Evolutionary conservation across 192 early-diverging fungal genomes (phyloP).

Genomic region (Coemansia sp.): DNA sequence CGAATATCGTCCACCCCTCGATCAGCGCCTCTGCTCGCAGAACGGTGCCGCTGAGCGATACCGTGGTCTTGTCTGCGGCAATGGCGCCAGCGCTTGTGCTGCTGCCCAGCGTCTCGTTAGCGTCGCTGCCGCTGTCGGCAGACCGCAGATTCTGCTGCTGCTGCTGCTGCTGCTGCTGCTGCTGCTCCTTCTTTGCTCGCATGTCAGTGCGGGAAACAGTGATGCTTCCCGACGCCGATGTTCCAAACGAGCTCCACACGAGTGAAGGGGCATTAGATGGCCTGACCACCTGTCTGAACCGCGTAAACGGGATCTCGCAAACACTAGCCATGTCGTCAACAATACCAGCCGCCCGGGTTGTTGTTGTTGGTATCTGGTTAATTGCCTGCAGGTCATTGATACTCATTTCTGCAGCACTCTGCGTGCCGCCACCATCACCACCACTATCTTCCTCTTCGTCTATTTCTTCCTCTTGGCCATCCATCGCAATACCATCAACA

Average conservation of each 20-base stretch:
- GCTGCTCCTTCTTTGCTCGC: constrained; percentile 7
- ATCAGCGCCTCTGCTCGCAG: constrained; percentile 34
- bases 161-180: neutral
- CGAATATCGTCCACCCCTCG: constrained; percentile 49
- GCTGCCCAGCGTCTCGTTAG: neutral
- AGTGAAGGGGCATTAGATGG: neutral
- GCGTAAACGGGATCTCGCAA: constrained; percentile 20
- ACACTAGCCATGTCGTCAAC: neutral
- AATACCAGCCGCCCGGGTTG: neutral
- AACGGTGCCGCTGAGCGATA: constrained; percentile 3
- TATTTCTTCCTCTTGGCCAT: neutral
- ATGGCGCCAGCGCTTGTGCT: neutral
- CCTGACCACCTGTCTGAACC: constrained; percentile 13
- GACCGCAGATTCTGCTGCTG: neutral
- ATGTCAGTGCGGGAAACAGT: constrained; percentile 17
- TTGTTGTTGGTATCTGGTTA: neutral
- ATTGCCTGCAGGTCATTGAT: neutral
- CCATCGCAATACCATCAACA: neutral
- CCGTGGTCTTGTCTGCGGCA: neutral
- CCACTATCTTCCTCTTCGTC: neutral
- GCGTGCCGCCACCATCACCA: neutral
- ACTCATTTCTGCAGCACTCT: neutral
- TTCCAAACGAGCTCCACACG: constrained; percentile 25
- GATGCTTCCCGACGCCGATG: constrained; percentile 16
- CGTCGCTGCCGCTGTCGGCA: neutral